A percentile compares a stretch with the other conserved stretches of the same genome.
Conservation (phyloP, 2,329 filamentous ascomycete species). For the Davidsoniella neocaledoniae region DNA sequence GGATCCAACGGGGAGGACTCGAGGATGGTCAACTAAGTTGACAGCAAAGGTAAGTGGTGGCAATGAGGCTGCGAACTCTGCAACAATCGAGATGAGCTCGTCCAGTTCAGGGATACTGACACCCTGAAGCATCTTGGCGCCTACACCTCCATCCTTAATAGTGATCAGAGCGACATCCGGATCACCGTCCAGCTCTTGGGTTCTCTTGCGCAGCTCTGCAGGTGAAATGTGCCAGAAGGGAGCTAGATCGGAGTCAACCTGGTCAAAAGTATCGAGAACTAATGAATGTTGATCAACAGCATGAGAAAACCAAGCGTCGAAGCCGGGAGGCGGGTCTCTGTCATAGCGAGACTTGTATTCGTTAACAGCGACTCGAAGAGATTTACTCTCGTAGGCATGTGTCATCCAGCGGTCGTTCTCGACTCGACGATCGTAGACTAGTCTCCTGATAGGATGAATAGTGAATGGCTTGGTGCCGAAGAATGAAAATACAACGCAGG, state of each 20-base stretch:
- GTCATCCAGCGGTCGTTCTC: slow-evolving; percentile 33
- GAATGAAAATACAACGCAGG: slow-evolving; percentile 16
- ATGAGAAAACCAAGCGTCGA: slow-evolving; percentile 72
- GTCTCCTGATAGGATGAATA: slow-evolving; percentile 30
- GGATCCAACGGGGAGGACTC: slow-evolving; percentile 32
- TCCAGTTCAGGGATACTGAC: slow-evolving; percentile 23
- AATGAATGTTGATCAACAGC: slow-evolving; percentile 50
- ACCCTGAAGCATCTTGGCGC: slow-evolving; percentile 14
- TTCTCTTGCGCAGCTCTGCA: slow-evolving; percentile 45
- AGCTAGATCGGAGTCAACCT: slow-evolving; percentile 55
- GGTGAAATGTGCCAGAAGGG: slow-evolving; percentile 67
- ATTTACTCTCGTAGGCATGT: slow-evolving; percentile 30
- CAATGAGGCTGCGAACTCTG: slow-evolving; percentile 52
- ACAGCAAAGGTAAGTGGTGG: slow-evolving; percentile 75
- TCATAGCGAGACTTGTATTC: slow-evolving; percentile 38
- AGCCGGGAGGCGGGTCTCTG: slow-evolving; percentile 60
- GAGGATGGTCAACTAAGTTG: slow-evolving; percentile 61
- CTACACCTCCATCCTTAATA: slow-evolving; percentile 47
- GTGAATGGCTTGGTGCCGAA: slow-evolving; percentile 7
- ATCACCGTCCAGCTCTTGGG: slow-evolving; percentile 22
- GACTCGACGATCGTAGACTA: slow-evolving; percentile 32
- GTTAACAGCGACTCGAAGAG: slow-evolving; percentile 27
- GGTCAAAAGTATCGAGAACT: slow-evolving; percentile 67
- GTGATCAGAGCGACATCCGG: slow-evolving; percentile 32
- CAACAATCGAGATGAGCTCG: slow-evolving; percentile 47